A percentile compares a stretch with the other conserved stretches of the same genome.
Evolutionary conservation across 1,139 yeast species (phyloP).

Genomic region (Magnusiomyces fungicola): DNA sequence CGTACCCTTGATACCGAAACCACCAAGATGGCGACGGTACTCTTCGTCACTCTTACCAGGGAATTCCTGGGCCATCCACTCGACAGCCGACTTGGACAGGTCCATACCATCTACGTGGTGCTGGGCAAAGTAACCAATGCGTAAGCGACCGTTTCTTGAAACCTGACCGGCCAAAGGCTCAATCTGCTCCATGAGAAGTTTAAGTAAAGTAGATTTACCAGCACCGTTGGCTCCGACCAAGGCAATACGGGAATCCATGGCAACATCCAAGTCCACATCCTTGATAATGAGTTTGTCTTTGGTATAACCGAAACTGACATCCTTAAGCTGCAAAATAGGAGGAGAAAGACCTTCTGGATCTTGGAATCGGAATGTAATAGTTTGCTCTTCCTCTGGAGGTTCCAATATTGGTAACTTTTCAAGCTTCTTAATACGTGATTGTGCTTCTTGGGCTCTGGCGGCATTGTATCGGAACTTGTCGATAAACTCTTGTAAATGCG

Average conservation of each 20-base stretch:
- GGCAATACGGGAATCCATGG: slow-evolving; percentile 91
- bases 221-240: slow-evolving; percentile 99
- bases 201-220: slow-evolving; percentile 92
- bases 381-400: slow-evolving; percentile 90
- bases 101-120: slow-evolving; percentile 99
- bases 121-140: slow-evolving; percentile 98
- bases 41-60: slow-evolving; percentile 97
- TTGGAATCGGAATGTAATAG: slow-evolving; percentile 82
- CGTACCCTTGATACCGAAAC: slow-evolving; percentile 94
- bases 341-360: slow-evolving; percentile 92
- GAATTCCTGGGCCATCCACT: slow-evolving; percentile 83
- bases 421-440: slow-evolving; percentile 90
- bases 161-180: slow-evolving; percentile 70
- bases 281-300: slow-evolving; percentile 54
- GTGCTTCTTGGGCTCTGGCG: slow-evolving; percentile 95
- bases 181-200: slow-evolving; percentile 71
- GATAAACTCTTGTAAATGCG: slow-evolving; percentile 86
- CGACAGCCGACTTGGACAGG: slow-evolving; percentile 74
- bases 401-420: slow-evolving; percentile 90
- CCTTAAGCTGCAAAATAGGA: slow-evolving; percentile 83
- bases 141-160: slow-evolving; percentile 71
- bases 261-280: slow-evolving; percentile 83
- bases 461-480: slow-evolving; percentile 97
- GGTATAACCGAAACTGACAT: slow-evolving; percentile 78
- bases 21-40: slow-evolving; percentile 91